Evolutionary conservation across 768 basidiomycete species (phyloP).

Genomic region (Rhodosporidiobolus sp.): DNA sequence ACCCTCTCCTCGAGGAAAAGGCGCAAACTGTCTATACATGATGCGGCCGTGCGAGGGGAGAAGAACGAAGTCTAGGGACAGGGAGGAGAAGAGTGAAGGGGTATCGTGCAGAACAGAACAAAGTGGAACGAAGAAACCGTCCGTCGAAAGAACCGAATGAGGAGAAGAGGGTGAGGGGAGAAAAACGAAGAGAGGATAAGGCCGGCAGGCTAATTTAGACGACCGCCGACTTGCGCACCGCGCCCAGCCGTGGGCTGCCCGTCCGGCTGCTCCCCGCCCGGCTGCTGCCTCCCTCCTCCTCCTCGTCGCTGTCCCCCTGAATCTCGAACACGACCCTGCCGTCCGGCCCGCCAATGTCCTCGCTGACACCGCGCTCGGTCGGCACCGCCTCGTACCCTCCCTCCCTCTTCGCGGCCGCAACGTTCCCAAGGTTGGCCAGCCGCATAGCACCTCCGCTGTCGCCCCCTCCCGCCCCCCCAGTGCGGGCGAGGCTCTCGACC

Average conservation of each 20-base stretch:
- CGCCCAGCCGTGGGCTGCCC: background rate
- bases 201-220: too few relatives aligned
- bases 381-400: background rate
- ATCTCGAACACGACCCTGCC: background rate
- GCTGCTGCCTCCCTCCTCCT: background rate
- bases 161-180: too few relatives aligned
- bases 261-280: background rate
- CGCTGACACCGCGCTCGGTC: background rate
- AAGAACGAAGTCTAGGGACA: too few relatives aligned
- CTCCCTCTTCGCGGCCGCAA: background rate
- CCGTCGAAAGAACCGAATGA: too few relatives aligned
- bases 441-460: too few relatives aligned
- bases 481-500: background rate
- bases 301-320: background rate
- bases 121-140: too few relatives aligned
- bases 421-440: background rate
- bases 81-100: too few relatives aligned
- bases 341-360: background rate
- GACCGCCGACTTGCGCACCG: background rate
- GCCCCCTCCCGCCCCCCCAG: too few relatives aligned
- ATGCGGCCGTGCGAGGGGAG: too few relatives aligned
- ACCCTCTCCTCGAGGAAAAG: too few relatives aligned
- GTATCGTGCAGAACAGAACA: too few relatives aligned
- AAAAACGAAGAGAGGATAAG: background rate
- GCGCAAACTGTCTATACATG: too few relatives aligned